Evolutionary conservation across 2,329 filamentous ascomycete genomes (phyloP), one percentile per base, ranked within the genome.

Genomic region (Venturia oleaginea): DNA sequence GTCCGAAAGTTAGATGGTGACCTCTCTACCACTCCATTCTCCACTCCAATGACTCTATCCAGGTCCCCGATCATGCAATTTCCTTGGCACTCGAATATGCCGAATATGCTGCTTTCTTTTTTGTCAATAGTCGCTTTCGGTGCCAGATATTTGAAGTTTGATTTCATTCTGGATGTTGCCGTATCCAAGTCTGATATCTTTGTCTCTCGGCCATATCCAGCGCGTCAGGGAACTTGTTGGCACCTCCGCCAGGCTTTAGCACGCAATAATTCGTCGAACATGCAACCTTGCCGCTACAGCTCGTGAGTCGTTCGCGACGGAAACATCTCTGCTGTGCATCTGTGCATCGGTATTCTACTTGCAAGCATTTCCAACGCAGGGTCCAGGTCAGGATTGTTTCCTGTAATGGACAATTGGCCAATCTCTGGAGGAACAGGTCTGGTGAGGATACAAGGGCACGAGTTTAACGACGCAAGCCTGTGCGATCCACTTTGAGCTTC

Each of bases 301-400:
- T 57, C 22, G n/a, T n/a, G n/a, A n/a, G n/a, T n/a, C n/a, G 51
- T 34, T 57, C 30, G 51, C 51, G 3, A 57, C 13, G 30, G 3
- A 34, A 55, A 19, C 17, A 8, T 57, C 6, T n/a, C 13, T 57
- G 27, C 27, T 57, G 51, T 19, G 51, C 27, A 19, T 34, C 24
- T 7, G n/a, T n/a, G n/a, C n/a, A n/a, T n/a, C n/a, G 17, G 13
- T 57, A 34, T 30, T 32, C 51, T 5, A 34, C 10, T 19, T 57
- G 27, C 51, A 34, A 34, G 27, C 13, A 34, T 22, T 34, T 7
- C 15, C 15, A 34, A 34, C 27, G 51, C 51, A 57, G 51, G 51
- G 51, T 57, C 51, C 51, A 57, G 51, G 30, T 34, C 51, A 57
- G 51, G 30, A 57, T 57, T n/a, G 30, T 57, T 57, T 57, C 30